Percentiles rank a stretch among this genome's conserved stretches.
These are phyloP conservation scores for Phytophthora sansomeana DNA, from an alignment of 352 stramenopile species.

Conservation along the genomic window DNA sequence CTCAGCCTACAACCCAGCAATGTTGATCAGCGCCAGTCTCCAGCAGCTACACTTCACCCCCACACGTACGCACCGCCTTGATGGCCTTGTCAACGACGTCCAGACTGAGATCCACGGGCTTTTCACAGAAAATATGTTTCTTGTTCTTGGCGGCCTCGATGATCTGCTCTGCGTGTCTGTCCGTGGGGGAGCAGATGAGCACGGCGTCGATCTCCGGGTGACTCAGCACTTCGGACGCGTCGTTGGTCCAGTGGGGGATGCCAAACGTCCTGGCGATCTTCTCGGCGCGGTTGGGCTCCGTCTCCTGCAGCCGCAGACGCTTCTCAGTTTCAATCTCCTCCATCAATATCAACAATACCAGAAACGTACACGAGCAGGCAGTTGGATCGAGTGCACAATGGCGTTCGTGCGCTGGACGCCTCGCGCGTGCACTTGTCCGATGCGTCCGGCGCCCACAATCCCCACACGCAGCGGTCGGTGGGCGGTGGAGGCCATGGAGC, in stretches of 20 bases:
- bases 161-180: constrained; percentile 95
- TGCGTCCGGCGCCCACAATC: constrained; percentile 75
- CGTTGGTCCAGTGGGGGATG: constrained; percentile 72
- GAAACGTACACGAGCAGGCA: constrained; percentile 28
- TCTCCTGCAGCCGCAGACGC: constrained; percentile 16
- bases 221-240: constrained; percentile 92
- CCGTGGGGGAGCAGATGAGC: constrained; percentile 96
- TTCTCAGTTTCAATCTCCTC: constrained; percentile 7
- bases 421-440: constrained; percentile 68
- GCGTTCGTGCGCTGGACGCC: constrained; percentile 57
- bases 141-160: constrained; percentile 90
- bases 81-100: constrained; percentile 65
- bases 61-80: constrained; percentile 43
- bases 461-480: constrained; percentile 57
- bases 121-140: constrained; percentile 97
- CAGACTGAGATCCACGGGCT: constrained; percentile 94
- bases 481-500: constrained; percentile 24
- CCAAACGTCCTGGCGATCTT: constrained; percentile 48
- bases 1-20: constrained; percentile 19
- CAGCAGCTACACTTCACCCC: neutral
- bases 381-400: constrained; percentile 54
- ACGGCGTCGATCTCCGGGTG: constrained; percentile 95
- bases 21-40: neutral
- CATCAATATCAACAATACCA: neutral
- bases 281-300: constrained; percentile 39